These are phyloP conservation scores for Piromyces finnis DNA, from an alignment of 192 early-diverging fungal species.

Conservation along the genomic window DNA sequence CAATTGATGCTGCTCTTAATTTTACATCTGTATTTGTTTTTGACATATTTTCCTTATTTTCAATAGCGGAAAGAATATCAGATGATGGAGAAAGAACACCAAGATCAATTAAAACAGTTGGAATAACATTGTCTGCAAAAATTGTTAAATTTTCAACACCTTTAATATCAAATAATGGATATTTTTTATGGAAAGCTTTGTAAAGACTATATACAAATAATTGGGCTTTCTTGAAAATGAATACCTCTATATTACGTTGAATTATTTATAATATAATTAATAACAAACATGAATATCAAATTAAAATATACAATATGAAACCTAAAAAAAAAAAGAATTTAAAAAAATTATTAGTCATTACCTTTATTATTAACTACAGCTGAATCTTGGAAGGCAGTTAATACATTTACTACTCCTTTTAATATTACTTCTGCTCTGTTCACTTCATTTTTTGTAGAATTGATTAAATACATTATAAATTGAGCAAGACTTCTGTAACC, in stretches of 20 bases:
- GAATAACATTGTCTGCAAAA: slow-evolving; percentile 59
- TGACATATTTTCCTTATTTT: background rate
- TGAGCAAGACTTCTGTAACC: background rate
- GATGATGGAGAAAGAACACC: background rate
- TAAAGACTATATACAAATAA: slow-evolving; percentile 44
- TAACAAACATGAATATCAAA: no score
- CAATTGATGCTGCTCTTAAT: slow-evolving; percentile 53
- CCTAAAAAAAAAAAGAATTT: background rate
- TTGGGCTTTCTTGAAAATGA: slow-evolving; percentile 64
- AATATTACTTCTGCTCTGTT: slow-evolving; percentile 27
- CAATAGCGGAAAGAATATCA: background rate
- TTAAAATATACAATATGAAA: no score
- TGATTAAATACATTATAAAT: background rate
- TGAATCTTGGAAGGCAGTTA: slow-evolving; percentile 53
- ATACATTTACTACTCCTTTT: slow-evolving; percentile 30
- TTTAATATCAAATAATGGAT: slow-evolving; percentile 38
- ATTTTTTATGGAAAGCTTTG: slow-evolving; percentile 29
- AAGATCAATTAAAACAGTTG: slow-evolving; percentile 26
- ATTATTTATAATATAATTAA: no score
- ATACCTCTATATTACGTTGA: slow-evolving; percentile 11
- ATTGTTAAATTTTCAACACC: slow-evolving; percentile 48
- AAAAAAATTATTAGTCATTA: background rate
- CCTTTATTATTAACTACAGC: slow-evolving; percentile 19
- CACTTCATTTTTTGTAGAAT: background rate
- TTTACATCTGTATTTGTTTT: slow-evolving; percentile 4